Evolutionary conservation across 2,329 filamentous ascomycete genomes (phyloP).

Genomic region (Fusarium marasasianum): DNA sequence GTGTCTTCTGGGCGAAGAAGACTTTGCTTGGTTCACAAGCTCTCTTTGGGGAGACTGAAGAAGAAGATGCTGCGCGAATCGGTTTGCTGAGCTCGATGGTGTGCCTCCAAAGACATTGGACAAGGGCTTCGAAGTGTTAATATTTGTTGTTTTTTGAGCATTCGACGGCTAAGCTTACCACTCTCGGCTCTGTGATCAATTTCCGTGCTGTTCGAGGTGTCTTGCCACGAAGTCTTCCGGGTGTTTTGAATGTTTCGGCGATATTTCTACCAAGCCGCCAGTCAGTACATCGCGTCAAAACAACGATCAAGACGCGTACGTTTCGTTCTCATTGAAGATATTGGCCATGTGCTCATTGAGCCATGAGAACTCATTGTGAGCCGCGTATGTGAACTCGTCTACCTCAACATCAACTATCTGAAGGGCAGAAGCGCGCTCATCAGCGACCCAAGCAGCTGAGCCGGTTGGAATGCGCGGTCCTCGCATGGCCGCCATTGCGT

Average conservation of each 20-base stretch:
- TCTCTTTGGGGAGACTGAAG: constrained; percentile 63
- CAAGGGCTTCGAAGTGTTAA: constrained; percentile 60
- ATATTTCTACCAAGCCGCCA: constrained; percentile 71
- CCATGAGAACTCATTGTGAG: constrained; percentile 95
- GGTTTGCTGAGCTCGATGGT: constrained; percentile 63
- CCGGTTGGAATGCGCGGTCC: constrained; percentile 75
- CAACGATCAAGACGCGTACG: constrained; percentile 63
- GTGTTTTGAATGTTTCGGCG: constrained; percentile 94
- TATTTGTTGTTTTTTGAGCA: background rate
- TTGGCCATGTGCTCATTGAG: constrained; percentile 98
- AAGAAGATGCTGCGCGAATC: constrained; percentile 60
- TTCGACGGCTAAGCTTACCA: constrained; percentile 60
- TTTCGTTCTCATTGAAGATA: constrained; percentile 85
- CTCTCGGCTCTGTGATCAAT: constrained; percentile 66
- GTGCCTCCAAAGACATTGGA: constrained; percentile 68
- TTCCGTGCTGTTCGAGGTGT: constrained; percentile 79
- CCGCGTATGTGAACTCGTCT: constrained; percentile 93
- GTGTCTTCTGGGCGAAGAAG: constrained; percentile 46
- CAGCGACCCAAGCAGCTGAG: constrained; percentile 83
- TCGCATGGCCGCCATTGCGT: constrained; percentile 57
- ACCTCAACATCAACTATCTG: constrained; percentile 82
- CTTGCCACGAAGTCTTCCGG: constrained; percentile 83
- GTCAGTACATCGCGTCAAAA: constrained; percentile 20
- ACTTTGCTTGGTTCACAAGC: constrained; percentile 48
- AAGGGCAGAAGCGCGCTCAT: constrained; percentile 82